Evolutionary conservation across 257 asterid genomes (phyloP), one percentile per base, ranked within the genome.

Genomic region (Cinchona pubescens): DNA sequence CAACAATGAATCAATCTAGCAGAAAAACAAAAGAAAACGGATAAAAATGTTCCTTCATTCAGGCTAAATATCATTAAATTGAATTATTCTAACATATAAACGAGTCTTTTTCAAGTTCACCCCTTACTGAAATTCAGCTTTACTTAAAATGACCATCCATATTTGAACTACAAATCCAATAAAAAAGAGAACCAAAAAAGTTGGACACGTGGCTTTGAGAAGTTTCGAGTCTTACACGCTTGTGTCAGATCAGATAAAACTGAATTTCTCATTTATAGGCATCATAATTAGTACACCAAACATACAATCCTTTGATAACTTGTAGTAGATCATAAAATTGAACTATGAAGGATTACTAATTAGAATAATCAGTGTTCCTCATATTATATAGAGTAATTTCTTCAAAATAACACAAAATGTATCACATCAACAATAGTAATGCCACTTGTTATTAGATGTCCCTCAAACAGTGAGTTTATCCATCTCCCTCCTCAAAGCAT

Each of bases 401-500:
- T 9, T 55, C 60, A 55, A 53, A 19, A 38, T 19, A 6, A 55
- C 29, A 55, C 2, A 55, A 55, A 55, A 38, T 55, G 60, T 23
- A 66, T n/a, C 35, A 40, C 21, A 15, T n/a, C n/a, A n/a, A n/a
- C n/a, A n/a, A n/a, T n/a, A n/a, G n/a, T n/a, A n/a, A n/a, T n/a
- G n/a, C n/a, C n/a, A n/a, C n/a, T n/a, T n/a, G n/a, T n/a, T n/a
- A n/a, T n/a, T n/a, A n/a, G n/a, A n/a, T n/a, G n/a, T 53, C 49
- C 16, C 27, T 89, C 76, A 90, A 32, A 89, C 90, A 42, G 75
- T 88, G 25, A 90, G 85, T 80, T 90, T 92, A 45, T 89, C 91
- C 97, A 93, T 93, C 85, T 93, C 97, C 82, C 75, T 91, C 87
- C 87, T 88, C 61, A 93, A 76, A 5, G 98, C 98, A 85, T 91